Conservation (phyloP, 73 alveolate species). For the Symbiodinium pilosum region DNA sequence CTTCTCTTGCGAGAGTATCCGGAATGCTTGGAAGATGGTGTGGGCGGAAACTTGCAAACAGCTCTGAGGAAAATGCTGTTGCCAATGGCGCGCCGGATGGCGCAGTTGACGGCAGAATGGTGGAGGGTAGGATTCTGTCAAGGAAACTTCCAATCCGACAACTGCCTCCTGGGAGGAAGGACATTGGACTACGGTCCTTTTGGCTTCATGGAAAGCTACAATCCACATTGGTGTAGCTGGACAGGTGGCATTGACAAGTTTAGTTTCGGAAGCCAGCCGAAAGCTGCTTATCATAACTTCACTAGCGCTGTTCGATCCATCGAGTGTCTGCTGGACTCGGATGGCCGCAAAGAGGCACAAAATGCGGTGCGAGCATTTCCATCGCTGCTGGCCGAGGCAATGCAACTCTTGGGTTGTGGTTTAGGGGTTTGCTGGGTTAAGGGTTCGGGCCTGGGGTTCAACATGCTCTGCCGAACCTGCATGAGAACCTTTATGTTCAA, state of each 20-base stretch:
- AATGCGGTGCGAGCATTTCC: conserved; percentile 31
- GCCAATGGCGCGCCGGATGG: conserved; percentile 93
- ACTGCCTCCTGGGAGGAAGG: conserved; percentile 97
- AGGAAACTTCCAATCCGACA: conserved; percentile 98
- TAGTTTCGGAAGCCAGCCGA: conserved; percentile 40
- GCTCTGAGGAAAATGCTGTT: conserved; percentile 30
- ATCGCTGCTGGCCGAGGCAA: conserved; percentile 46
- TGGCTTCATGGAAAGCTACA: conserved; percentile 96
- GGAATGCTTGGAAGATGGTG: conserved; percentile 14
- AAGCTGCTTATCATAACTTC: conserved; percentile 37
- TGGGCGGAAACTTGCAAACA: not conserved
- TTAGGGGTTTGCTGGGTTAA: no score
- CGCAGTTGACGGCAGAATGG: conserved; percentile 98
- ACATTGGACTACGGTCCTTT: conserved; percentile 99
- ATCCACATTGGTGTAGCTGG: conserved; percentile 81
- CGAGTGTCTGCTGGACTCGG: conserved; percentile 40
- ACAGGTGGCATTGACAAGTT: conserved; percentile 60
- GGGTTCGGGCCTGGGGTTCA: no score
- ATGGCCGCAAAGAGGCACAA: conserved; percentile 61
- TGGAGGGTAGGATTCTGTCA: conserved; percentile 96
- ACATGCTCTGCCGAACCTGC: no score
- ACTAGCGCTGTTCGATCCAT: conserved; percentile 30
- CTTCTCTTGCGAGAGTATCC: conserved; percentile 67
- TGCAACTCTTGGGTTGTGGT: no score
- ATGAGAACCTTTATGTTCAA: no score